Conservation (phyloP, 176 grass and related monocot genomes). For the Phoenix roebelenii region DNA sequence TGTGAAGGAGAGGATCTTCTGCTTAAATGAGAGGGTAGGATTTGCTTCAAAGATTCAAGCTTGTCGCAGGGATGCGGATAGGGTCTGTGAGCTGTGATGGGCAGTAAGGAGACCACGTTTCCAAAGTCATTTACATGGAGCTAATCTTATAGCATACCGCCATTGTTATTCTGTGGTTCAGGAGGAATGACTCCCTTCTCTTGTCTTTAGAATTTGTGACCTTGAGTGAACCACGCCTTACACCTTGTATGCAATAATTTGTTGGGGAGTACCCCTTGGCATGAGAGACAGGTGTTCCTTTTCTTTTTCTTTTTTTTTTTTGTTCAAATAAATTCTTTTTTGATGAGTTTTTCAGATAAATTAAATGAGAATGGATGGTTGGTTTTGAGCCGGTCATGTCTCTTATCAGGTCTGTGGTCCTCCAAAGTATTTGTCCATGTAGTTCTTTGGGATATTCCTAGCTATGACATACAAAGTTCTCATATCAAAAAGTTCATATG, state of each 20-base stretch:
- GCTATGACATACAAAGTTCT: too few species aligned
- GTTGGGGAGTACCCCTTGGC: too few species aligned
- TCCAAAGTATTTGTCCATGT: neutral
- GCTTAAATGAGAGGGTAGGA: neutral
- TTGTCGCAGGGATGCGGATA: neutral
- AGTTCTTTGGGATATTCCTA: neutral
- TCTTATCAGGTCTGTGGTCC: neutral
- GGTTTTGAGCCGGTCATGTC: neutral
- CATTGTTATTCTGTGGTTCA: neutral
- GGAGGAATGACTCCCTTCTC: neutral
- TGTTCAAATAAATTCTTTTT: neutral
- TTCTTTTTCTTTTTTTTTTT: neutral
- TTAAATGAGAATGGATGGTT: neutral
- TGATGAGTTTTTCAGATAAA: neutral
- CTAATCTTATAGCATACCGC: too few species aligned
- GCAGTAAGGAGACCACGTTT: slow-evolving; percentile 2
- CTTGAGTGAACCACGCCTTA: too few species aligned
- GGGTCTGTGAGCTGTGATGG: neutral
- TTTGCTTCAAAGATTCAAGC: neutral
- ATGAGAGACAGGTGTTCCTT: too few species aligned
- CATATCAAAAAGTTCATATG: too few species aligned
- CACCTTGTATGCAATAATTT: too few species aligned
- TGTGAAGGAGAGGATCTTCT: neutral
- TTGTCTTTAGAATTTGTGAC: too few species aligned
- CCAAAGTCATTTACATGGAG: neutral